A percentile compares a stretch with the other conserved stretches of the same genome.
Evolutionary conservation across 1,139 yeast species (phyloP).

Genomic region (Pichia norvegensis): DNA sequence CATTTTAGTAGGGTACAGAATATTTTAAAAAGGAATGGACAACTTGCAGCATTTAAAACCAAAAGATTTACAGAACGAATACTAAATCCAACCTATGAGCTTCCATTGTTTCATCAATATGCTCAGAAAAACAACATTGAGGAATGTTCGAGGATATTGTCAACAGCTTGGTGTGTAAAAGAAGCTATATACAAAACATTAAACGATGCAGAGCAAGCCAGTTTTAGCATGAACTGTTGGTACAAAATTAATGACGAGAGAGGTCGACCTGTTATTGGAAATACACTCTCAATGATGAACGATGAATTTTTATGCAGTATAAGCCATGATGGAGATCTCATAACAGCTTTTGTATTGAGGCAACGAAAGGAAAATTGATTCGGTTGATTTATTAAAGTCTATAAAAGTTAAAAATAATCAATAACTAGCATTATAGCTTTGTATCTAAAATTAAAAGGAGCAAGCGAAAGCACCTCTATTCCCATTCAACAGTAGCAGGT

Average conservation of each 20-base stretch:
- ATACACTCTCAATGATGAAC: conserved; percentile 17
- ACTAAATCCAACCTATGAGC: conserved; percentile 43
- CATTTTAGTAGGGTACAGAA: conserved; percentile 41
- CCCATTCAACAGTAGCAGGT: conserved; percentile 99
- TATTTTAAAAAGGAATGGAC: conserved; percentile 33
- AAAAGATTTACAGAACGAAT: conserved; percentile 41
- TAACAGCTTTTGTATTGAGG: conserved; percentile 39
- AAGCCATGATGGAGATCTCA: conserved; percentile 58
- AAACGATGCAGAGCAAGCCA: conserved; percentile 39
- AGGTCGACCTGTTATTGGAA: conserved; percentile 34
- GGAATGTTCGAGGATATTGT: conserved; percentile 33
- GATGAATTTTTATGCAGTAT: conserved; percentile 51
- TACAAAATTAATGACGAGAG: conserved; percentile 35
- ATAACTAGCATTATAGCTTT: no score
- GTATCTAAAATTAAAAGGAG: no score
- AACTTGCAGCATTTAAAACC: conserved; percentile 26
- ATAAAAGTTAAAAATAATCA: neutral
- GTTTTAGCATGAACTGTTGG: conserved; percentile 58
- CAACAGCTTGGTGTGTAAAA: conserved; percentile 61
- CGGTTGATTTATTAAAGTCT: neutral
- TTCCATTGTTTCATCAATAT: conserved; percentile 31
- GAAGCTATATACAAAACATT: conserved; percentile 68
- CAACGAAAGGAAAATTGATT: conserved; percentile 20
- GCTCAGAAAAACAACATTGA: conserved; percentile 18
- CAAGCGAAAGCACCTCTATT: conserved; percentile 38